Percentiles rank a stretch among this genome's conserved stretches.
Conservation (phyloP, 176 grass and related monocot species). For the Aegilops sharonensis region DNA sequence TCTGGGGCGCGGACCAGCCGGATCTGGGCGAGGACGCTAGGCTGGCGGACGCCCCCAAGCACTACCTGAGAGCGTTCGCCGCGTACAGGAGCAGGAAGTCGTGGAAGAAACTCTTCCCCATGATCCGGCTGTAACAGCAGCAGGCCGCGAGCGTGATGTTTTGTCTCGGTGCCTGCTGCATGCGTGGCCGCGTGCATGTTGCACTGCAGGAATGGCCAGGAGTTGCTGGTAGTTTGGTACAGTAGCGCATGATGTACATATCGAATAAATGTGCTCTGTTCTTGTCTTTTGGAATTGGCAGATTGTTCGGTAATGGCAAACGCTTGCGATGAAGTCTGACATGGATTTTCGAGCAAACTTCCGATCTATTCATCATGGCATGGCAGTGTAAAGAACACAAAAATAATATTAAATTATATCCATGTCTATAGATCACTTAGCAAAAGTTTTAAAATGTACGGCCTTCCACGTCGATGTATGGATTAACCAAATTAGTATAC, state of each 20-base stretch:
- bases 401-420: no score
- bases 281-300: background rate
- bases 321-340: no score
- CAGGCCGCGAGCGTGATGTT: background rate
- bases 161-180: background rate
- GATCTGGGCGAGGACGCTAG: conserved; percentile 10
- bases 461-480: no score
- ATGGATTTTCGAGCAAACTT: no score
- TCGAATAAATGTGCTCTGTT: conserved; percentile 23
- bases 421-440: no score
- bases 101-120: conserved; percentile 89
- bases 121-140: conserved; percentile 34
- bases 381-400: no score
- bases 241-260: conserved; percentile 35
- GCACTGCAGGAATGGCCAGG: background rate
- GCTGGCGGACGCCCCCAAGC: conserved; percentile 35
- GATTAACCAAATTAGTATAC: no score
- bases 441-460: no score
- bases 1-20: conserved; percentile 41
- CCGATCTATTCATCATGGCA: no score
- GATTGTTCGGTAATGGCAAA: no score
- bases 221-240: background rate
- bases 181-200: background rate
- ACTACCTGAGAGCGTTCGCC: conserved; percentile 49
- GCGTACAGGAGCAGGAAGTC: conserved; percentile 54